Conservation (phyloP, 164 flowering plant genomes). For the Piper longum region DNA sequence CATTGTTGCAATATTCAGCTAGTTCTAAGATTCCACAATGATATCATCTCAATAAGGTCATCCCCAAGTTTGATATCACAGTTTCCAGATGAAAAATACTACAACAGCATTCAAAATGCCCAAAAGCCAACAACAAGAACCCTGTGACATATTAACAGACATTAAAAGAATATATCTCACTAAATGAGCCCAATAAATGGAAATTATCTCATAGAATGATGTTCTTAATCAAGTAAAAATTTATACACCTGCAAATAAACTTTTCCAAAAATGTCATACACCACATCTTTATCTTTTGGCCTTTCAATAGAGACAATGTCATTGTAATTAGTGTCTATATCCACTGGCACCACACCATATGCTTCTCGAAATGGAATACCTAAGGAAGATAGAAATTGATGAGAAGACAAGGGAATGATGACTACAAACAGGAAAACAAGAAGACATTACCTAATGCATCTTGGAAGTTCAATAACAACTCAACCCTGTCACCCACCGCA, state of each 20-base stretch:
- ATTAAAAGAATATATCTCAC: too few relatives aligned
- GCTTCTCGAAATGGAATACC: constrained; percentile 81
- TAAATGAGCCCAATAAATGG: too few relatives aligned
- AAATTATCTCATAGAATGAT: too few relatives aligned
- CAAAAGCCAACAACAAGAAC: too few relatives aligned
- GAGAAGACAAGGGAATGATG: constrained; percentile 1
- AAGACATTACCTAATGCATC: constrained; percentile 54
- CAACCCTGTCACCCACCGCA: constrained; percentile 57
- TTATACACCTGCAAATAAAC: constrained; percentile 44
- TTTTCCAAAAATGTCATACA: constrained; percentile 17
- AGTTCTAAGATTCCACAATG: too few relatives aligned
- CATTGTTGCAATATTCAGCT: too few relatives aligned
- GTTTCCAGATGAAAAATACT: too few relatives aligned
- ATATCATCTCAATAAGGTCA: too few relatives aligned
- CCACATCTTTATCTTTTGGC: constrained; percentile 9
- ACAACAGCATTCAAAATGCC: too few relatives aligned
- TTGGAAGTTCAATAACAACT: constrained; percentile 35
- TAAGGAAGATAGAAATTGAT: constrained; percentile 12
- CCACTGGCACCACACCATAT: constrained; percentile 26
- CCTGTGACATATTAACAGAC: too few relatives aligned
- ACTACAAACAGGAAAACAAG: not conserved
- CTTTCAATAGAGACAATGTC: constrained; percentile 36
- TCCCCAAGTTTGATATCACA: too few relatives aligned
- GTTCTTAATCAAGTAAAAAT: not conserved
- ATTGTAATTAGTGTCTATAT: constrained; percentile 53